Conservation (phyloP, 1,284 basidiomycete species). For the Leucoagaricus sp. region DNA sequence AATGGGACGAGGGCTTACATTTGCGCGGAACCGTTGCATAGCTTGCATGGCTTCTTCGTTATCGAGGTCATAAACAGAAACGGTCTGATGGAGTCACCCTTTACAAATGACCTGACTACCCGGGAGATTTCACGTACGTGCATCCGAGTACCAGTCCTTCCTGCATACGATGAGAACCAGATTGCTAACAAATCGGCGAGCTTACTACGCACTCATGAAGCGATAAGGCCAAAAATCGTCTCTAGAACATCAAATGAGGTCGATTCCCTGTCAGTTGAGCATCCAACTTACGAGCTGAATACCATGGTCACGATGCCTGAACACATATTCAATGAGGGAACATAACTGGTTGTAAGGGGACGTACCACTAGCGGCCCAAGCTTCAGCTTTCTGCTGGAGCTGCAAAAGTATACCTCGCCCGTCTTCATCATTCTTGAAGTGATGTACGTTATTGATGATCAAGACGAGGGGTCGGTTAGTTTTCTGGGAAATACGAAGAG, state of each 20-base stretch:
- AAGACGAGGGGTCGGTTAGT: slow-evolving; percentile 73
- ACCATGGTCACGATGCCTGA: slow-evolving; percentile 79
- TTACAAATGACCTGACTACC: not conserved
- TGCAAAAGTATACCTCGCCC: slow-evolving; percentile 78
- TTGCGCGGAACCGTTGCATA: slow-evolving; percentile 53
- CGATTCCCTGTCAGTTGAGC: not conserved
- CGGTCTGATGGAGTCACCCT: slow-evolving; percentile 42
- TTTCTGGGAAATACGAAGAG: slow-evolving; percentile 58
- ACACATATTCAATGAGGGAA: slow-evolving; percentile 7
- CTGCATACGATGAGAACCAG: slow-evolving; percentile 31
- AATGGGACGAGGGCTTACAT: slow-evolving; percentile 29
- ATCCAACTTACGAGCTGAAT: slow-evolving; percentile 65
- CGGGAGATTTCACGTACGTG: slow-evolving; percentile 41
- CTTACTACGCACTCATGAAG: slow-evolving; percentile 52
- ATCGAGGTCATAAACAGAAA: slow-evolving; percentile 75
- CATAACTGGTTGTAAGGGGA: not conserved
- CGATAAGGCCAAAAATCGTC: slow-evolving; percentile 84
- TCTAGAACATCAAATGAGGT: slow-evolving; percentile 26
- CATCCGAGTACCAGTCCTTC: slow-evolving; percentile 75
- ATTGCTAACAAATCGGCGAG: not conserved
- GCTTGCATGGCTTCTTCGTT: slow-evolving; percentile 64
- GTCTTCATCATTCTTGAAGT: slow-evolving; percentile 79
- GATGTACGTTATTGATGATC: slow-evolving; percentile 79
- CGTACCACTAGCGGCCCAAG: slow-evolving; percentile 80
- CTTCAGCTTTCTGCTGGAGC: slow-evolving; percentile 82